Conservation (phyloP, 2,329 filamentous ascomycete species). For the Emydomyces testavorans region DNA sequence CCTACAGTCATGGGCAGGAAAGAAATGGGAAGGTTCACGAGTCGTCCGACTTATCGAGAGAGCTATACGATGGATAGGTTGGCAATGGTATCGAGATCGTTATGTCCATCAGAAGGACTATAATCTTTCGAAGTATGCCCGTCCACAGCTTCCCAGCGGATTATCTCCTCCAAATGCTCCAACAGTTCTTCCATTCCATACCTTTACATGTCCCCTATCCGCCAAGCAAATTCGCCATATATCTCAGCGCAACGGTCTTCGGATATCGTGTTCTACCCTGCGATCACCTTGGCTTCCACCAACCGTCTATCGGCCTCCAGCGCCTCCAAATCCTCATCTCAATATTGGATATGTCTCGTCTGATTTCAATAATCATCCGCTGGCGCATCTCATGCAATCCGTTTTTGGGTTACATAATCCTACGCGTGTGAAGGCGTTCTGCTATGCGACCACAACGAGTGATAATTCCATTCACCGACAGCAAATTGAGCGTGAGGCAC, state of each 20-base stretch:
- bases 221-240: conserved; percentile 87
- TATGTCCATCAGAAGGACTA: conserved; percentile 53
- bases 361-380: conserved; percentile 95
- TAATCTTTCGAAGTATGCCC: conserved; percentile 49
- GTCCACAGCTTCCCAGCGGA: conserved; percentile 60
- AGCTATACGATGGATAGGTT: conserved; percentile 61
- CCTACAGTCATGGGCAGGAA: conserved; percentile 53
- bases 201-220: conserved; percentile 86
- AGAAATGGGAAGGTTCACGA: conserved; percentile 79
- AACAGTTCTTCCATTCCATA: conserved; percentile 93
- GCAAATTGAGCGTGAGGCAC: conserved; percentile 87
- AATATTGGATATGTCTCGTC: conserved; percentile 94
- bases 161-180: conserved; percentile 76
- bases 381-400: conserved; percentile 97
- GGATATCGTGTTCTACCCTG: conserved; percentile 84
- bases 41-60: conserved; percentile 76
- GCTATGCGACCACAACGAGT: conserved; percentile 87
- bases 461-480: conserved; percentile 80
- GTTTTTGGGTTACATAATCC: conserved; percentile 85
- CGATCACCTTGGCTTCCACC: conserved; percentile 73
- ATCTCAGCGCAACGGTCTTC: conserved; percentile 83
- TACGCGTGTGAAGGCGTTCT: conserved; percentile 66
- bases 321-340: conserved; percentile 69
- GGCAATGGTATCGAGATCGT: conserved; percentile 79
- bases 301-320: conserved; percentile 72